These are phyloP conservation scores for Dillenia suffruticosa DNA, from an alignment of 164 flowering plant genomes.

Conservation along the genomic window DNA sequence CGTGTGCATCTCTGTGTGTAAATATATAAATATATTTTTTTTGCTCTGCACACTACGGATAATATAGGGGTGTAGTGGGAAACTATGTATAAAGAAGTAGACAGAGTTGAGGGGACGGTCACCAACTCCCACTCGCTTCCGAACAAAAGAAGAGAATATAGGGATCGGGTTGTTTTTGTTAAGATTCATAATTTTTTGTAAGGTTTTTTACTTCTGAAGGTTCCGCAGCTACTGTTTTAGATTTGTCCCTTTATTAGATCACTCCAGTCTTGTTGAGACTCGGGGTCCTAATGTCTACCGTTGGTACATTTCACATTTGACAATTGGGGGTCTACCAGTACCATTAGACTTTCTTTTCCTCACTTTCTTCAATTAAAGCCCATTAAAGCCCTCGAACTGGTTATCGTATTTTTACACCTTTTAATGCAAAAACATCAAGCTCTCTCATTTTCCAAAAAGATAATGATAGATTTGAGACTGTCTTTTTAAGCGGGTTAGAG, in stretches of 20 bases:
- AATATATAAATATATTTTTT: no score
- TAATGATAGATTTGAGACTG: background rate
- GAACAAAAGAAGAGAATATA: constrained; percentile 39
- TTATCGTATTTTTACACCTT: constrained; percentile 28
- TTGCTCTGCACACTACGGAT: no score
- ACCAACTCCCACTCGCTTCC: constrained; percentile 73
- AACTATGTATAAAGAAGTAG: background rate
- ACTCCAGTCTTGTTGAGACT: constrained; percentile 1
- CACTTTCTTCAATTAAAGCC: constrained; percentile 25
- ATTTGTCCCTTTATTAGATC: constrained; percentile 13
- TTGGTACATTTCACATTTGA: background rate
- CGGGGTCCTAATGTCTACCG: constrained; percentile 13
- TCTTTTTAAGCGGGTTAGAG: background rate
- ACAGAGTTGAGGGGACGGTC: constrained; percentile 31
- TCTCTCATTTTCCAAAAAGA: constrained; percentile 19
- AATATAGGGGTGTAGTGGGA: background rate
- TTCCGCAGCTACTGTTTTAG: constrained; percentile 8
- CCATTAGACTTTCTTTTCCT: constrained; percentile 1
- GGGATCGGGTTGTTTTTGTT: constrained; percentile 8
- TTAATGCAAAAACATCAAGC: constrained; percentile 39
- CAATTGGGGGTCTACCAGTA: background rate
- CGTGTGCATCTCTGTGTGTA: no score
- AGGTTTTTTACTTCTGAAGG: background rate
- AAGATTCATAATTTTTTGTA: background rate
- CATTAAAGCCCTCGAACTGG: constrained; percentile 23